Percentiles rank a stretch among this genome's conserved stretches.
Conservation (phyloP, 2,329 filamentous ascomycete genomes). For the Blumeria hordei region DNA sequence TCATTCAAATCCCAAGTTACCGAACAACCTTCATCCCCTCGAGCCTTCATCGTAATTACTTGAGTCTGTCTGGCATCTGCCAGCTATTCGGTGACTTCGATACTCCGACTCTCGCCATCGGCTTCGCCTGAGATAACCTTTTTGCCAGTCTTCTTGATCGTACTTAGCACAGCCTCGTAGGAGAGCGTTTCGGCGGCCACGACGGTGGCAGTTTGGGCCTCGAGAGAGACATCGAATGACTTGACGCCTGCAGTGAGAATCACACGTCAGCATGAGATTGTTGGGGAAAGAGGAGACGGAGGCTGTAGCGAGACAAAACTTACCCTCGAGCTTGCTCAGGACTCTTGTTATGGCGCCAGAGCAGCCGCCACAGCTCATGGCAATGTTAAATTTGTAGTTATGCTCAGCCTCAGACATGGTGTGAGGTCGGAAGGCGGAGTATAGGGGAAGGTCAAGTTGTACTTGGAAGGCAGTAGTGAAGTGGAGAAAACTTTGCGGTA, state of each 20-base stretch:
- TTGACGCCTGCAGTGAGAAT: conserved; percentile 42
- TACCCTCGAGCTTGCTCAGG: conserved; percentile 77
- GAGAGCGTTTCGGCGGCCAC: conserved; percentile 42
- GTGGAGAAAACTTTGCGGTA: too few species aligned
- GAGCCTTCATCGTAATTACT: too few species aligned
- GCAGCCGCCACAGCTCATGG: conserved; percentile 91
- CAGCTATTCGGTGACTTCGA: conserved; percentile 17
- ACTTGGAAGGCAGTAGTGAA: too few species aligned
- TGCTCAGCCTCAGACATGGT: conserved; percentile 21
- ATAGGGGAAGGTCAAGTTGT: too few species aligned
- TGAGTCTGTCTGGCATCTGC: conserved; percentile 3
- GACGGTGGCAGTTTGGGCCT: conserved; percentile 61
- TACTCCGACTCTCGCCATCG: conserved; percentile 34
- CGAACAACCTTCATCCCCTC: too few species aligned
- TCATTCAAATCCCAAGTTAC: too few species aligned
- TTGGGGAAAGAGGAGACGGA: background rate
- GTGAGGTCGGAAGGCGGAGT: background rate
- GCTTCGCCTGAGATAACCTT: conserved; percentile 55
- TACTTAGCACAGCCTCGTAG: conserved; percentile 62
- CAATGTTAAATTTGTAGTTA: conserved; percentile 85
- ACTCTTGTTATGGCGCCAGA: conserved; percentile 82
- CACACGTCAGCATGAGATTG: background rate
- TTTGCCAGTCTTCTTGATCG: conserved; percentile 92
- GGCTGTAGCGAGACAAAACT: conserved; percentile 9
- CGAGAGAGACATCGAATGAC: conserved; percentile 67